Base-by-base conservation (phyloP, 129 eudicot species). In the Cynara cardunculus region DNA sequence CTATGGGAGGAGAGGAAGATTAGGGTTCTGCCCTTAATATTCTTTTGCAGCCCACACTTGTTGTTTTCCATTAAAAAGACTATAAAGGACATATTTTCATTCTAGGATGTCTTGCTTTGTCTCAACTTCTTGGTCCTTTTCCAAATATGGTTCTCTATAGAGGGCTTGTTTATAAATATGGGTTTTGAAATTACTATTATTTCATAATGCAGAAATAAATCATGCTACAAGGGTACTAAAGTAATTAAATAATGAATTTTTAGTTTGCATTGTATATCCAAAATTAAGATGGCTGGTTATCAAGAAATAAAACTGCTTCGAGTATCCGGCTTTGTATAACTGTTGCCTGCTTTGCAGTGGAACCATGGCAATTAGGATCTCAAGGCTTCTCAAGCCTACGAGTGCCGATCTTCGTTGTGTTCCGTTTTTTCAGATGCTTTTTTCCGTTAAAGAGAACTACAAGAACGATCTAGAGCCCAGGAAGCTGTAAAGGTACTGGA, bases 31-130 rank as follows among this genome's bases (percentile, higher is more conserved):
- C 37, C 62, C 62, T 25, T 44, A 14, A 44, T 72, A 78, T 72
- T 73, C 75, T 78, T 64, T 73, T 74, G 67, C 49, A 30, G 49
- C 14, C 75, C 76, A 61, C 25, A 34, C 70, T 79, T 81, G 85
- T 85, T 67, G 28, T 71, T 74, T 86, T 86, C 77, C 75, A 35
- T 27, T 82, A 73, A 30, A 73, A 78, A 78, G 41, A 11, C 69
- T 35, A 22, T 7, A 13, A 26, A 64, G 35, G 16, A 70, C 22
- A 71, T 72, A 26, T 28, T 10, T 21, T 18, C 34, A 41, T 56
- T 56, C 31, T 59, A 31, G 62, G 26, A 62, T 80, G 78, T 21
- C 11, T 80, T 31, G 73, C 84, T 28, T 22, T 75, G 73, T 78
- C 41, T 75, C 28, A 71, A 46, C 79, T 61, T 78, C 3, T 59